Evolutionary conservation across 2,329 filamentous ascomycete species (phyloP), one percentile per base, ranked within the genome.

Genomic region (Verticillium tricorpus): DNA sequence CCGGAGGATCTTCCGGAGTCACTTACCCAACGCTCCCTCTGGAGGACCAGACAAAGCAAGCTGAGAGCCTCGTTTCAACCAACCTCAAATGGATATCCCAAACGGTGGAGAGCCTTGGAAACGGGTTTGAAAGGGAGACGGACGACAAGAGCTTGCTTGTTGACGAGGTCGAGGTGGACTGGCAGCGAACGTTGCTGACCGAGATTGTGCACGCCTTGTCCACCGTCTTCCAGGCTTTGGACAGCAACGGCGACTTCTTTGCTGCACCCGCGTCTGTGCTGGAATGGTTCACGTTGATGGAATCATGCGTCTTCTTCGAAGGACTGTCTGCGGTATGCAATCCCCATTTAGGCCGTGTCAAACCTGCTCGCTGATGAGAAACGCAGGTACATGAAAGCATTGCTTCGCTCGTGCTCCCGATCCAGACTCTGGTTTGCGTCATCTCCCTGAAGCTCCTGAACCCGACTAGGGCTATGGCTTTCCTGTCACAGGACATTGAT

Each of bases 191-290:
- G 5, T 77, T 87, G 31, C 77, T 93, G 25, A 85, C 87, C 15
- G 92, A 96, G 73, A 82, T 89, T 54, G 80, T 90, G 45, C 90
- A 95, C 70, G 83, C 89, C 50, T 80, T 95, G 74, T 88, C 92
- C 57, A 80, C 93, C 17, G 77, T 92, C 28, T 91, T 93, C 67
- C 83, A 92, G 66, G 80, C 90, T 22, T 76, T 92, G 37, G 88
- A 90, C 65, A 76, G 84, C 56, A 81, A 83, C 58, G 73, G 79
- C 40, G 76, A 77, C 19, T 74, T 80, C 56, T 84, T 91, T 67
- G 80, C 86, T 14, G 79, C 86, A 17, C 80, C 85, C 19, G 77
- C 82, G 15, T 74, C 87, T 7, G 80, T 93, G 19, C 77, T 85
- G 45, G 80, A 85, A 65, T 96, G 92, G 92, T 92, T 93, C 68